Evolutionary conservation across 2,329 filamentous ascomycete genomes (phyloP).

Genomic region (Leptographium flavum): DNA sequence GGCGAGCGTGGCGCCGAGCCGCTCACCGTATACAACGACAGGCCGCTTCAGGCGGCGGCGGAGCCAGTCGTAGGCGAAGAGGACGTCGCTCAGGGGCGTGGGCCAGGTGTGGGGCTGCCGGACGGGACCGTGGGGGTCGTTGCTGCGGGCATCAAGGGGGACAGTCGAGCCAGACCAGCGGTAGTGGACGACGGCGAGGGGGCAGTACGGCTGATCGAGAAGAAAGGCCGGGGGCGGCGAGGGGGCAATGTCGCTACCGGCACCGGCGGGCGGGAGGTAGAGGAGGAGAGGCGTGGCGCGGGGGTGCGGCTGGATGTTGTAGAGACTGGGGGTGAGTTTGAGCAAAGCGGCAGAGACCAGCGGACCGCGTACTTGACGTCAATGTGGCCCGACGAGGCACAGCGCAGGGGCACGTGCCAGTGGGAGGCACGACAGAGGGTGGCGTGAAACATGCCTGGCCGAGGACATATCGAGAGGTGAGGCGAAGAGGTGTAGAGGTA

Average conservation of each 20-base stretch:
- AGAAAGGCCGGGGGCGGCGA: conserved; percentile 23
- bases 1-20: conserved; percentile 43
- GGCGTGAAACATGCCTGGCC: neutral
- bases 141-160: neutral
- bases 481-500: no score
- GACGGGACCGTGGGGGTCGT: neutral
- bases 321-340: conserved; percentile 23
- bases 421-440: conserved; percentile 7
- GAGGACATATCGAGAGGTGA: no score
- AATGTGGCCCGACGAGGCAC: conserved; percentile 34
- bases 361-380: conserved; percentile 34
- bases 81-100: conserved; percentile 39
- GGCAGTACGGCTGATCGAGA: conserved; percentile 19
- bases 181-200: conserved; percentile 44
- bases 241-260: conserved; percentile 4
- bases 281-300: conserved; percentile 33
- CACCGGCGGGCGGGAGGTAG: conserved; percentile 37
- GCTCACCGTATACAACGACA: conserved; percentile 39
- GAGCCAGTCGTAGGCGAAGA: conserved; percentile 40
- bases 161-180: conserved; percentile 28
- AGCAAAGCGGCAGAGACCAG: conserved; percentile 10
- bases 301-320: conserved; percentile 26
- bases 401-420: conserved; percentile 30
- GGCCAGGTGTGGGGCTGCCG: conserved; percentile 30
- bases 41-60: conserved; percentile 17